Percentiles rank a stretch among this genome's conserved stretches.
These are phyloP conservation scores for Sporormia fimetaria DNA, from an alignment of 495 filamentous ascomycete species.

Conservation along the genomic window DNA sequence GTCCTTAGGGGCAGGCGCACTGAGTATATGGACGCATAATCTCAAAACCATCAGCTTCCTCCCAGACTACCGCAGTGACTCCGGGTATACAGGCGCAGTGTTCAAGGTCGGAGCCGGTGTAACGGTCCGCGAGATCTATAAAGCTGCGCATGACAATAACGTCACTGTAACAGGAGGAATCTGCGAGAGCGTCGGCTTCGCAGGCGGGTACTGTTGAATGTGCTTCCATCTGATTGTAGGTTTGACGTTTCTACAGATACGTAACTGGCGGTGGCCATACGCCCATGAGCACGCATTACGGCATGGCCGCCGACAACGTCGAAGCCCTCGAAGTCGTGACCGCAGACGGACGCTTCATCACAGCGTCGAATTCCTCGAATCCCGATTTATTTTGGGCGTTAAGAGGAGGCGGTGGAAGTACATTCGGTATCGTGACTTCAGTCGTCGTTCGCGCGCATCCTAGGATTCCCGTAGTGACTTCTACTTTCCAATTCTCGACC, in stretches of 20 bases:
- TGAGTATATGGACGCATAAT: conserved; percentile 17
- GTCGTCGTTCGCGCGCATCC: conserved; percentile 5
- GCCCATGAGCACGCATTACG: background rate
- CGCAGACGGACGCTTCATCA: conserved; percentile 3
- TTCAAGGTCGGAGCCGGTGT: conserved; percentile 5
- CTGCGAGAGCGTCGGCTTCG: conserved; percentile 2
- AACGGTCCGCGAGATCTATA: conserved; percentile 1
- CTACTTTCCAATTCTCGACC: background rate
- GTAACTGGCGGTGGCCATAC: conserved; percentile 6
- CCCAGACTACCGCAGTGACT: conserved; percentile 1
- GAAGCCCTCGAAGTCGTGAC: background rate
- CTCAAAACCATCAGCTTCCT: conserved; percentile 7
- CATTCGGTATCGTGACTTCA: conserved; percentile 6
- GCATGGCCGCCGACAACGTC: conserved; percentile 7
- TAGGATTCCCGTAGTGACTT: background rate
- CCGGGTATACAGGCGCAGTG: conserved; percentile 1
- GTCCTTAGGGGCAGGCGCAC: conserved; percentile 2
- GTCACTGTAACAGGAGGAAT: conserved; percentile 8
- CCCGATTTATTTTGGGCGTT: conserved; percentile 7
- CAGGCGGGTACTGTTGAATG: conserved; percentile 1
- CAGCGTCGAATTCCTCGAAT: background rate
- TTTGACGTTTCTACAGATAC: conserved; percentile 3
- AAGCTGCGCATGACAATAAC: conserved; percentile 1
- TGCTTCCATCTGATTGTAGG: conserved; percentile 1
- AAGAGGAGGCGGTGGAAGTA: conserved; percentile 5